These are phyloP conservation scores for Dipodascus albidus DNA, from an alignment of 805 yeast genomes.

Conservation along the genomic window DNA sequence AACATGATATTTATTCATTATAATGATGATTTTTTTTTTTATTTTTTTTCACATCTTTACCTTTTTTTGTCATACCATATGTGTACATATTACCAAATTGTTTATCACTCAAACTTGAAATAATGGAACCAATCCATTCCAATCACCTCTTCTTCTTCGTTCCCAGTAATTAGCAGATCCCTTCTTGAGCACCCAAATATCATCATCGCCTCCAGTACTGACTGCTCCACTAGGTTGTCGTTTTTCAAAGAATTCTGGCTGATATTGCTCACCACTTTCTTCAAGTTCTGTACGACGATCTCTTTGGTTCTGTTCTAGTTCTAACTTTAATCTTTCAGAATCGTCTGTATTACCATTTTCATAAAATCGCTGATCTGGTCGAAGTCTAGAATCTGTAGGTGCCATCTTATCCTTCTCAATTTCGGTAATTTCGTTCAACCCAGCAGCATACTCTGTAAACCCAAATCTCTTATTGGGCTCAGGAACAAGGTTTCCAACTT, in stretches of 20 bases:
- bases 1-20: too few species aligned
- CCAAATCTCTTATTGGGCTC: slow-evolving; percentile 64
- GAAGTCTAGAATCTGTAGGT: slow-evolving; percentile 77
- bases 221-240: slow-evolving; percentile 23
- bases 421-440: slow-evolving; percentile 65
- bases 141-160: slow-evolving; percentile 41
- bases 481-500: slow-evolving; percentile 50
- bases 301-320: slow-evolving; percentile 73
- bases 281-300: slow-evolving; percentile 52
- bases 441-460: slow-evolving; percentile 71
- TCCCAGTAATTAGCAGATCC: slow-evolving; percentile 68
- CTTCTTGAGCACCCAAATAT: slow-evolving; percentile 42
- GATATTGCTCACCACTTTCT: slow-evolving; percentile 33
- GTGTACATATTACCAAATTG: neutral
- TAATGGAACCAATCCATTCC: slow-evolving; percentile 14
- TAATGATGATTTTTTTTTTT: too few species aligned
- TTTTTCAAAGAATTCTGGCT: slow-evolving; percentile 54
- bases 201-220: slow-evolving; percentile 19
- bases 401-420: slow-evolving; percentile 57
- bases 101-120: slow-evolving; percentile 5
- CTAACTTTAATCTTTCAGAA: slow-evolving; percentile 61
- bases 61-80: too few species aligned
- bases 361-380: slow-evolving; percentile 75
- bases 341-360: slow-evolving; percentile 56
- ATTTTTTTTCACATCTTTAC: too few species aligned